A percentile compares a stretch with the other conserved stretches of the same genome.
phyloP scores from a whole-genome alignment of 345 rosid genomes.

The Gossypium thurberi region DNA sequence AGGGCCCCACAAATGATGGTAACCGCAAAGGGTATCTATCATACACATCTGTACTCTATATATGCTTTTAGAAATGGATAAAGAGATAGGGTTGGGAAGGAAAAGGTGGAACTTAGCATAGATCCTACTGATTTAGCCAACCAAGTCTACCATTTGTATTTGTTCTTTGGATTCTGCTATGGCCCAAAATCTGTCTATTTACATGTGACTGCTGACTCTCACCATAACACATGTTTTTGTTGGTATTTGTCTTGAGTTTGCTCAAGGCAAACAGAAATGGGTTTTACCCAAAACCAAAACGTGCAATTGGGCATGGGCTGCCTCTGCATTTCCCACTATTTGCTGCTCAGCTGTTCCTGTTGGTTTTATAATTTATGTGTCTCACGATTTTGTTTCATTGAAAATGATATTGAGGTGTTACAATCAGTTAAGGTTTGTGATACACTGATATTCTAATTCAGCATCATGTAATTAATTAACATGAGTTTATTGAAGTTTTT shows the following conservation, averaged over 20 bases:
- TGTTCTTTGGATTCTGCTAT: neutral
- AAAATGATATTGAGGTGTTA: too few relatives aligned
- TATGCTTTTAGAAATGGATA: neutral
- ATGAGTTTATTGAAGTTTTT: too few relatives aligned
- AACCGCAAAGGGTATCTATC: neutral
- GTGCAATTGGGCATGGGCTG: neutral
- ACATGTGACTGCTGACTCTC: neutral
- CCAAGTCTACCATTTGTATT: neutral
- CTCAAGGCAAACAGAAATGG: neutral
- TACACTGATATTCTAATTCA: too few relatives aligned
- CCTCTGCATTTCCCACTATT: neutral
- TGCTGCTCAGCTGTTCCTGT: neutral
- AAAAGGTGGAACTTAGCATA: neutral
- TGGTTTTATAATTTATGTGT: too few relatives aligned
- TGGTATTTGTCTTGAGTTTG: neutral
- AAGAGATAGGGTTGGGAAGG: neutral
- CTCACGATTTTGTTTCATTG: neutral
- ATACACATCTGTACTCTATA: neutral
- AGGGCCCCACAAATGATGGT: neutral
- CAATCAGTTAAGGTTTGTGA: too few relatives aligned
- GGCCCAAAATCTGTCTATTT: neutral
- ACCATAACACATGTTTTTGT: neutral
- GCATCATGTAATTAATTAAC: neutral
- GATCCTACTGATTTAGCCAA: neutral
- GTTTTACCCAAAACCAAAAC: neutral